Conservation (phyloP, 2,329 filamentous ascomycete genomes). For the Talaromyces sp. region DNA sequence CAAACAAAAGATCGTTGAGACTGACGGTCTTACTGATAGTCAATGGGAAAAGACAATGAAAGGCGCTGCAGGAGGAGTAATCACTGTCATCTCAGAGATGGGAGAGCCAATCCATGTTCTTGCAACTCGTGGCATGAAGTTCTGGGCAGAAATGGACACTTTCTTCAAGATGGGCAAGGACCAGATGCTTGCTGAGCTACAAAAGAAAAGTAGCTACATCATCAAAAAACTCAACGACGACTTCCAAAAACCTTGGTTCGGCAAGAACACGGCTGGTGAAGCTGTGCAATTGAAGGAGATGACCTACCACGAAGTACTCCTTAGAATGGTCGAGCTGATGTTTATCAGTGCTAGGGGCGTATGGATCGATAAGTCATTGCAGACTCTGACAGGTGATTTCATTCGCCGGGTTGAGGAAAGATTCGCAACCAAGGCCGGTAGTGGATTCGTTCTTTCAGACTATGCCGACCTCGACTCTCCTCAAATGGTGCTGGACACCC, state of each 20-base stretch:
- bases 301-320: conserved; percentile 86
- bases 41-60: conserved; percentile 95
- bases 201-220: conserved; percentile 71
- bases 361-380: conserved; percentile 86
- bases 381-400: conserved; percentile 84
- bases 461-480: not conserved
- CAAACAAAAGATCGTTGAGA: conserved; percentile 86
- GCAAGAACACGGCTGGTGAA: conserved; percentile 74
- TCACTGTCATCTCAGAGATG: conserved; percentile 98
- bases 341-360: conserved; percentile 85
- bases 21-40: conserved; percentile 73
- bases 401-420: conserved; percentile 93
- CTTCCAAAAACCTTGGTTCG: conserved; percentile 97
- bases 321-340: conserved; percentile 82
- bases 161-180: conserved; percentile 96
- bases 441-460: not conserved
- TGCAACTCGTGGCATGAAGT: conserved; percentile 88
- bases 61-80: conserved; percentile 84
- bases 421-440: conserved; percentile 48
- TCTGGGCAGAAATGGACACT: conserved; percentile 99
- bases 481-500: not conserved
- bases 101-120: conserved; percentile 99
- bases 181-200: conserved; percentile 65
- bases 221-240: conserved; percentile 72
- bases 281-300: conserved; percentile 89